phyloP scores from a whole-genome alignment of 2,329 filamentous ascomycete species.

The Blastomyces gilchristii region DNA sequence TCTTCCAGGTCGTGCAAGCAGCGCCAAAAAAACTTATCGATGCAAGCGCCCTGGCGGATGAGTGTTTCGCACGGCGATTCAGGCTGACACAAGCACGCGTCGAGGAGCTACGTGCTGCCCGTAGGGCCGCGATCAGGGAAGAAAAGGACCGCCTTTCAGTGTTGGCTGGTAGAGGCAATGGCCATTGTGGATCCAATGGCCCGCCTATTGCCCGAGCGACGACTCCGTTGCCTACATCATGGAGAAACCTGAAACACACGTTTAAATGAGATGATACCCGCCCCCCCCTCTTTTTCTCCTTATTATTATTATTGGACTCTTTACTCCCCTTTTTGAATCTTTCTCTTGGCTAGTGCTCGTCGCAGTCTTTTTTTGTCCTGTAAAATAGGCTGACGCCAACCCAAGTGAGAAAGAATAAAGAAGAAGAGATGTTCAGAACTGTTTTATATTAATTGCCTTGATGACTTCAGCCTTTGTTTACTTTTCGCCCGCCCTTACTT shows the following conservation, averaged over 20 bases:
- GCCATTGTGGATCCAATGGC: constrained; percentile 8
- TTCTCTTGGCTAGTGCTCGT: not conserved
- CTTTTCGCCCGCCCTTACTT: too few relatives aligned
- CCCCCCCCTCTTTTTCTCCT: constrained; percentile 1
- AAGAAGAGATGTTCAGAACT: not conserved
- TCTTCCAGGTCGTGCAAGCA: constrained; percentile 86
- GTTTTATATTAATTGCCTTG: not conserved
- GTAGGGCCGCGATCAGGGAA: constrained; percentile 43
- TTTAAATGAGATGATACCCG: constrained; percentile 17
- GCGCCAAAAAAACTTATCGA: constrained; percentile 74
- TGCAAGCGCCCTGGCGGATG: constrained; percentile 69
- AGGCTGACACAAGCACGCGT: constrained; percentile 73
- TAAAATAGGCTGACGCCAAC: not conserved
- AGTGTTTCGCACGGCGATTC: constrained; percentile 69
- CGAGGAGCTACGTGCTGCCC: constrained; percentile 62
- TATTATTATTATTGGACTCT: constrained; percentile 5
- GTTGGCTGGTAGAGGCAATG: constrained; percentile 16
- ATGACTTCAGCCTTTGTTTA: not conserved
- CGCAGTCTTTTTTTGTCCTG: not conserved
- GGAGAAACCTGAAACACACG: constrained; percentile 17
- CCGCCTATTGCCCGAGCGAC: constrained; percentile 9
- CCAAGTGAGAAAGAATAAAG: not conserved
- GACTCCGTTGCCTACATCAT: constrained; percentile 11
- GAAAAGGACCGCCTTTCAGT: constrained; percentile 33
- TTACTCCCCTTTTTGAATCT: not conserved